Percentiles rank a stretch among this genome's conserved stretches.
These are phyloP conservation scores for Trichoderma erinaceum DNA, from an alignment of 495 filamentous ascomycete genomes.

Conservation along the genomic window DNA sequence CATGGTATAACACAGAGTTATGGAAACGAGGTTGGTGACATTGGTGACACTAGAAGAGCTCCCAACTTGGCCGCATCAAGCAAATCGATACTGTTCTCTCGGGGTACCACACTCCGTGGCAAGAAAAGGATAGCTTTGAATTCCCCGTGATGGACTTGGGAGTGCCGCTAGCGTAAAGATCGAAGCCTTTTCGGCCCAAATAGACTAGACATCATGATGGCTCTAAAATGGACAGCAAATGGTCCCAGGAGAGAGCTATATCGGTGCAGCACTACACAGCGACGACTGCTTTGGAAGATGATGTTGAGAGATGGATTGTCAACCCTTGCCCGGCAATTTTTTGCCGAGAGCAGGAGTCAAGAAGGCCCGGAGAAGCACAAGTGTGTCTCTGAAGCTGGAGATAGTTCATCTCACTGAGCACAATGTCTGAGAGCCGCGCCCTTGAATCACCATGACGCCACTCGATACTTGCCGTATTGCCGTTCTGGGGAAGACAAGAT, in stretches of 20 bases:
- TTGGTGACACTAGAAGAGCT: no score
- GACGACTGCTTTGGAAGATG: neutral
- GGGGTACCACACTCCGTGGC: neutral
- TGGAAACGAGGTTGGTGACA: no score
- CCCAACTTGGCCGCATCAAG: no score
- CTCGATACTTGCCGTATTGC: neutral
- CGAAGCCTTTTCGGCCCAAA: neutral
- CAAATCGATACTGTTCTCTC: neutral
- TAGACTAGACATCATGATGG: neutral
- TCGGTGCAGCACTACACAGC: neutral
- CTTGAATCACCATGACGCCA: slow-evolving; percentile 1
- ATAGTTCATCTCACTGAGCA: neutral
- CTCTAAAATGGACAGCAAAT: neutral
- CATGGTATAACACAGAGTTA: no score
- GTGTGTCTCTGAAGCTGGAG: neutral
- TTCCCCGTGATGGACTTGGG: neutral
- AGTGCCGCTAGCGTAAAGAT: slow-evolving; percentile 1
- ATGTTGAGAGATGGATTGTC: neutral
- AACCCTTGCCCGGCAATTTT: neutral
- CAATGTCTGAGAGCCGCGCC: slow-evolving; percentile 3
- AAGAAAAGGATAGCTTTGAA: neutral
- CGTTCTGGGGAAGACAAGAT: neutral
- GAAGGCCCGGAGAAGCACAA: slow-evolving; percentile 7
- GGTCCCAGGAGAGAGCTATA: neutral
- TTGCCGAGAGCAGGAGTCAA: neutral